phyloP scores from a whole-genome alignment of 805 yeast species.

The Metschnikowia kunwiensis region DNA sequence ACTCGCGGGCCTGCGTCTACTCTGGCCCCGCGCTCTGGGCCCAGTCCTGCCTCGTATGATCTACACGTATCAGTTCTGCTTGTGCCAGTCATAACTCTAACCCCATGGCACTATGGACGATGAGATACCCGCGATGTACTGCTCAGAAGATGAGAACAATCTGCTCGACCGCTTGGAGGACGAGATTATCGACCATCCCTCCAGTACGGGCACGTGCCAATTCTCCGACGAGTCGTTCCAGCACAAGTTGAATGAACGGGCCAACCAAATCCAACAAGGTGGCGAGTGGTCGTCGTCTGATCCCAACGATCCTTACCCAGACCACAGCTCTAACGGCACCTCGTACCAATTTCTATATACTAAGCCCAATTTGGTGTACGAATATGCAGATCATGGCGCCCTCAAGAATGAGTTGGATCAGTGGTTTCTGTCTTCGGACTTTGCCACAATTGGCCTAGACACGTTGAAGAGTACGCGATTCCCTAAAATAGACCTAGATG shows the following conservation, averaged over 20 bases:
- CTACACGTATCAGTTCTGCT: neutral
- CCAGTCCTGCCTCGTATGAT: neutral
- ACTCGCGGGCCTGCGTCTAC: too few species aligned
- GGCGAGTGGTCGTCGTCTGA: conserved; percentile 14
- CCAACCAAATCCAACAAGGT: conserved; percentile 32
- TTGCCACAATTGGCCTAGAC: conserved; percentile 11
- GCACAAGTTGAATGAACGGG: conserved; percentile 39
- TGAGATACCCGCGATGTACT: conserved; percentile 4
- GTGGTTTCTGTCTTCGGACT: conserved; percentile 39
- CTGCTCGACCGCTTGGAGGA: conserved; percentile 48
- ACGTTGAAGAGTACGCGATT: neutral
- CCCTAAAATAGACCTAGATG: neutral
- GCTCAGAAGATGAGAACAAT: conserved; percentile 22
- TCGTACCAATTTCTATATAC: conserved; percentile 29
- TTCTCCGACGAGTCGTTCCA: conserved; percentile 41
- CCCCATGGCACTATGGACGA: conserved; percentile 8
- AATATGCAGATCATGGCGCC: conserved; percentile 26
- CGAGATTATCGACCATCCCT: conserved; percentile 44
- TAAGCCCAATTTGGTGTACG: conserved; percentile 30
- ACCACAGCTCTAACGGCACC: conserved; percentile 6
- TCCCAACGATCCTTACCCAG: conserved; percentile 6
- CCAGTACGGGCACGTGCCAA: conserved; percentile 27
- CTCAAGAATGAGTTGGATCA: conserved; percentile 33
- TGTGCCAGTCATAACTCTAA: too few species aligned
- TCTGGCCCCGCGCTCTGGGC: neutral